Evolutionary conservation across 768 basidiomycete genomes (phyloP).

Genomic region (Austroboletus eburneus): DNA sequence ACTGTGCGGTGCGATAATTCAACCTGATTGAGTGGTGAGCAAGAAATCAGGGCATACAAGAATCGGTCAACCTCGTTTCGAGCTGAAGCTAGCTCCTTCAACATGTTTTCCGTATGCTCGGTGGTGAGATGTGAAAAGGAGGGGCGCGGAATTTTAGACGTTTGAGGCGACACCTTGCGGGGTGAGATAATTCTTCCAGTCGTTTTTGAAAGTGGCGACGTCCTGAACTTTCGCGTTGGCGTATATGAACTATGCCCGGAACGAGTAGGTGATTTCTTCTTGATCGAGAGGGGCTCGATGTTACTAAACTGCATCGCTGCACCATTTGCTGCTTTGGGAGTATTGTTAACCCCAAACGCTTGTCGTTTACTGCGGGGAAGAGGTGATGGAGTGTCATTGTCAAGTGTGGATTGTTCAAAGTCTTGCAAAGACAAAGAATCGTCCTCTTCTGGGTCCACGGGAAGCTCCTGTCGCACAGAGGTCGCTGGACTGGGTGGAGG

Average conservation of each 20-base stretch:
- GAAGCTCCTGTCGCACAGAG: slow-evolving; percentile 28
- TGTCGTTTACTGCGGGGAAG: slow-evolving; percentile 73
- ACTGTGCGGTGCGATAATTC: slow-evolving; percentile 65
- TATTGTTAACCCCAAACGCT: slow-evolving; percentile 54
- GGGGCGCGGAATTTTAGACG: slow-evolving; percentile 31
- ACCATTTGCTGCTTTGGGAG: slow-evolving; percentile 41
- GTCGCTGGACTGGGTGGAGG: slow-evolving; percentile 44
- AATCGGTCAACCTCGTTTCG: slow-evolving; percentile 54
- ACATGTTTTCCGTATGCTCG: slow-evolving; percentile 43
- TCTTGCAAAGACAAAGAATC: slow-evolving; percentile 33
- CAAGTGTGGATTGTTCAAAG: slow-evolving; percentile 24
- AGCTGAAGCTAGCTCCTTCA: slow-evolving; percentile 49
- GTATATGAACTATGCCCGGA: slow-evolving; percentile 37
- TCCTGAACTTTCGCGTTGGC: slow-evolving; percentile 37
- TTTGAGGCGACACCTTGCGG: slow-evolving; percentile 53
- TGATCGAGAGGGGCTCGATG: slow-evolving; percentile 79
- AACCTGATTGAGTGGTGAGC: slow-evolving; percentile 42
- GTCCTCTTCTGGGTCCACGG: slow-evolving; percentile 44
- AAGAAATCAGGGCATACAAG: not conserved
- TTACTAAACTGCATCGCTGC: slow-evolving; percentile 36
- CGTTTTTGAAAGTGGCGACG: slow-evolving; percentile 50
- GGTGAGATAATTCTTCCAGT: slow-evolving; percentile 45
- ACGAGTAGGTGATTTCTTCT: slow-evolving; percentile 73
- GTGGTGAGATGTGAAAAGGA: slow-evolving; percentile 22
- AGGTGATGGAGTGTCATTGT: slow-evolving; percentile 38